Evolutionary conservation across 805 yeast species (phyloP), one percentile per base, ranked within the genome.

Genomic region (Myxozyma lipomycoides): DNA sequence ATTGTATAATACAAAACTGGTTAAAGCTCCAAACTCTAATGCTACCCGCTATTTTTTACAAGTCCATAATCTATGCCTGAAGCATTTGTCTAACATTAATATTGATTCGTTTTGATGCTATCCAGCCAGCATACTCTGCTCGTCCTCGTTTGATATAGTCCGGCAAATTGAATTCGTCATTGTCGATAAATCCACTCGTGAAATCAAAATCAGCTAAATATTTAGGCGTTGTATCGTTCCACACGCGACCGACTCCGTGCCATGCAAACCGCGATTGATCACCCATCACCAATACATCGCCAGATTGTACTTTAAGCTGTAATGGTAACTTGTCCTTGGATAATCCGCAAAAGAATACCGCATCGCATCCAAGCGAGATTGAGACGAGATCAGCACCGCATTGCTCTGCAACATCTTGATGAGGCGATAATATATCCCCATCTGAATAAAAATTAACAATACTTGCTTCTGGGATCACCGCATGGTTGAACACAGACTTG

Each of bases 241-340:
- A 70, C 3, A 72, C 70, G n/a, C 66, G 61, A 12, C 72, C 71
- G 2, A 72, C 70, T 1, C 76, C 76, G 47, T 73, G 76, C 59
- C 55, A 72, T 3, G 77, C 77, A 23, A 50, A 48, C 19, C 76
- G 55, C 3, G 71, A 49, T n/a, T 48, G 58, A 4, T 72, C 75
- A 7, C 73, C 67, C 77, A 73, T 72, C 5, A 73, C 62, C 3
- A 73, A 48, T 2, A 67, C 61, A 45, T 73, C 76, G 4, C 76
- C 76, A 3, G 71, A 65, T 5, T 64, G 60, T 17, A 73, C 59
- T 15, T 70, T 47, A 10, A 73, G 49, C 19, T 69, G 65, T 10
- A 69, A 51, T 4, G 76, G 74, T 40, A 48, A 38, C 7, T 28
- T 32, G 15, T 60, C 62, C 12, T 28, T 49, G 28, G 45, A 19